Percentiles rank a stretch among this genome's conserved stretches.
These are phyloP conservation scores for Fusarium anthophilum DNA, from an alignment of 2,329 filamentous ascomycete species.

Conservation along the genomic window DNA sequence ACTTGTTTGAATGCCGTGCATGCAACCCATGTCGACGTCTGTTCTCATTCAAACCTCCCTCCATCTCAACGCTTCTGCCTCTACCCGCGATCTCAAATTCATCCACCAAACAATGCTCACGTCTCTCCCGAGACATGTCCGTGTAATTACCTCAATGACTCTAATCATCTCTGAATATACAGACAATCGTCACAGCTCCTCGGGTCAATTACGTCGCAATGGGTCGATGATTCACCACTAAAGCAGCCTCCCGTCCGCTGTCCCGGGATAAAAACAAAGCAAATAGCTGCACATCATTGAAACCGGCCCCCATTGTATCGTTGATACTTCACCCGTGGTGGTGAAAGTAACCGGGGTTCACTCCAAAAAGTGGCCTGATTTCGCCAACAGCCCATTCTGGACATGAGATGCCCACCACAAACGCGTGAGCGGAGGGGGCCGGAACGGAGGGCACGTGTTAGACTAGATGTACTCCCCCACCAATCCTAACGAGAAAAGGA, in stretches of 20 bases:
- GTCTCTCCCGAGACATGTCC: background rate
- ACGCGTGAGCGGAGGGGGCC: slow-evolving; percentile 43
- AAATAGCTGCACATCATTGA: slow-evolving; percentile 3
- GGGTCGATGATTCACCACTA: slow-evolving; percentile 8
- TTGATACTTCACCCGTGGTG: background rate
- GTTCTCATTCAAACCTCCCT: background rate
- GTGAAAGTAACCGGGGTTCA: background rate
- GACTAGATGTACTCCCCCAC: background rate
- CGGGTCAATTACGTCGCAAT: background rate
- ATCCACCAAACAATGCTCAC: background rate
- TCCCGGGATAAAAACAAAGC: slow-evolving; percentile 1
- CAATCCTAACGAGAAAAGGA: accelerated
- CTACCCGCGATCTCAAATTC: background rate
- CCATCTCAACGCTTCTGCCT: background rate
- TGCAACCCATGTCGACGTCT: slow-evolving; percentile 16
- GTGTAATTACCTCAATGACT: background rate
- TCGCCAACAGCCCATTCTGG: slow-evolving; percentile 39
- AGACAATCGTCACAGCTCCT: slow-evolving; percentile 3
- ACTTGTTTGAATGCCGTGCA: slow-evolving; percentile 22
- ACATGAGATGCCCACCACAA: slow-evolving; percentile 1
- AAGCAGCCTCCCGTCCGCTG: slow-evolving; percentile 3
- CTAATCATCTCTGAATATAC: background rate
- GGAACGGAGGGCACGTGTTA: slow-evolving; percentile 36
- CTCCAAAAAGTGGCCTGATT: slow-evolving; percentile 40
- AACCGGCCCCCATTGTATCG: background rate